Conservation (phyloP, 805 yeast genomes). For the Scheffersomyces stipitis region DNA sequence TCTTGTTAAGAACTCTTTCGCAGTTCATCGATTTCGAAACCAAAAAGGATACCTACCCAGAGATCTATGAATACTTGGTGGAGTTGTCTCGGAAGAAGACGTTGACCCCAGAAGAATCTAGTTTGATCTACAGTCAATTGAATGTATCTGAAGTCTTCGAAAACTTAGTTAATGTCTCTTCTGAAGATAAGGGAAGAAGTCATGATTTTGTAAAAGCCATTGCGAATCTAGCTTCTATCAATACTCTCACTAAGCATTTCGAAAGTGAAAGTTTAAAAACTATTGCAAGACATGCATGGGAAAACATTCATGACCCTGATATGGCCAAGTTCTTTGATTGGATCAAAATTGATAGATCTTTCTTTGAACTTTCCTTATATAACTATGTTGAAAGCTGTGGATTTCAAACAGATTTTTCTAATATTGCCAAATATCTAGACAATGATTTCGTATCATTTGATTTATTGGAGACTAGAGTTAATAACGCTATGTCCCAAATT, state of each 20-base stretch:
- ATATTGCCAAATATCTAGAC: constrained; percentile 7
- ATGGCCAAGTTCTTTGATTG: constrained; percentile 11
- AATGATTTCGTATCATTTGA: constrained; percentile 15
- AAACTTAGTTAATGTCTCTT: constrained; percentile 15
- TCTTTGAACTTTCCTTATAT: constrained; percentile 11
- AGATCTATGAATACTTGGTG: constrained; percentile 30
- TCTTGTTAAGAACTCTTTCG: constrained; percentile 3
- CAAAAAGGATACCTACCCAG: constrained; percentile 14
- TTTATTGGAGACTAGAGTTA: constrained; percentile 22
- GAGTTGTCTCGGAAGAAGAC: constrained; percentile 23
- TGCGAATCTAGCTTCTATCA: constrained; percentile 1
- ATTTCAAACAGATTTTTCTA: constrained; percentile 11
- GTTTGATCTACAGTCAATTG: constrained; percentile 17
- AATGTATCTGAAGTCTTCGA: constrained; percentile 14
- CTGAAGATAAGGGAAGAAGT: constrained; percentile 5
- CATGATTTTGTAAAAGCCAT: constrained; percentile 14
- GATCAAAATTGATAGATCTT: constrained; percentile 1
- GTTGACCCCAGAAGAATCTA: constrained; percentile 19
- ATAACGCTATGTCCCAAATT: constrained; percentile 10
- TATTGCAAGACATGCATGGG: constrained; percentile 14
- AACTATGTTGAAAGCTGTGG: constrained; percentile 7
- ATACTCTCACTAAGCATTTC: neutral
- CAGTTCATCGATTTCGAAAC: constrained; percentile 13
- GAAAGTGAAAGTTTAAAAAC: neutral
- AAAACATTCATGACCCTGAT: constrained; percentile 4